Evolutionary conservation across 164 flowering plant species (phyloP).

Genomic region (Litsea cubeba): DNA sequence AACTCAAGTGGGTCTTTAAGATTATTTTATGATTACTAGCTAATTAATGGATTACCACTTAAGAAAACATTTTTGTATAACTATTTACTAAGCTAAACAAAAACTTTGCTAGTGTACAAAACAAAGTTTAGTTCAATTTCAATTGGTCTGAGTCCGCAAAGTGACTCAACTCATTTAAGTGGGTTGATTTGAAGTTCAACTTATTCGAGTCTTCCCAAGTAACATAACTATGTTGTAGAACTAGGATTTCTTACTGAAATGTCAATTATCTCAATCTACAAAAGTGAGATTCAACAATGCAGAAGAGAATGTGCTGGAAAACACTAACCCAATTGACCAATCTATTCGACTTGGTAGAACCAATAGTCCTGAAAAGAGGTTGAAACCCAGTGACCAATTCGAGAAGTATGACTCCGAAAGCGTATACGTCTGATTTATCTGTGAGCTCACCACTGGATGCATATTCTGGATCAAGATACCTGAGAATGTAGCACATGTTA

Average conservation of each 20-base stretch:
- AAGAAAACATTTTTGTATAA: too few species aligned
- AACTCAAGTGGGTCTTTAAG: neutral
- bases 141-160: neutral
- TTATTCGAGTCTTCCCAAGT: neutral
- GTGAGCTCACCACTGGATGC: conserved; percentile 81
- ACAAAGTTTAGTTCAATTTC: neutral
- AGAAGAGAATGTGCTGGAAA: neutral
- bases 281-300: neutral
- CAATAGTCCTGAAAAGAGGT: conserved; percentile 46
- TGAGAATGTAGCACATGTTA: conserved; percentile 20
- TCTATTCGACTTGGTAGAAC: conserved; percentile 52
- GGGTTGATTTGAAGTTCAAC: neutral
- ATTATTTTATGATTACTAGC: too few species aligned
- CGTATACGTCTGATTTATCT: conserved; percentile 85
- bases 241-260: neutral
- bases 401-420: conserved; percentile 84
- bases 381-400: conserved; percentile 81
- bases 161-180: neutral
- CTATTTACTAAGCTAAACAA: too few species aligned
- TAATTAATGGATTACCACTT: too few species aligned
- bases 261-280: neutral
- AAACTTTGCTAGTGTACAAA: neutral
- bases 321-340: conserved; percentile 83
- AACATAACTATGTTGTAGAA: neutral
- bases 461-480: conserved; percentile 92